These are phyloP conservation scores for Cladorrhinum sp. DNA, from an alignment of 2,329 filamentous ascomycete species.

Conservation along the genomic window DNA sequence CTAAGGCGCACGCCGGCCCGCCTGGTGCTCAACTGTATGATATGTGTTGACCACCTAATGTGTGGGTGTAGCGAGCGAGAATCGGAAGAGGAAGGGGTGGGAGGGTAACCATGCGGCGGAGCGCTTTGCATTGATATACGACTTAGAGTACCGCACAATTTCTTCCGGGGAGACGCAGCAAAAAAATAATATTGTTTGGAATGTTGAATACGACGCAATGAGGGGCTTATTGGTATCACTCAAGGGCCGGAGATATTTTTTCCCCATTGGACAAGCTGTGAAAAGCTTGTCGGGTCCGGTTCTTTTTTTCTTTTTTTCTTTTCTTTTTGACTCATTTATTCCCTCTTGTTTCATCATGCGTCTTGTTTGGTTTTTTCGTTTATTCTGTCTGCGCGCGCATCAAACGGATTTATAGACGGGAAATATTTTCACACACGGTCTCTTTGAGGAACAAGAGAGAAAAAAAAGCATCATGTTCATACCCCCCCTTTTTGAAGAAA, in stretches of 20 bases:
- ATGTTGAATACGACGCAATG: not conserved
- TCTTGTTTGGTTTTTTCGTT: not conserved
- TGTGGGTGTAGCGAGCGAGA: not conserved
- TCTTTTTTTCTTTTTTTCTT: not conserved
- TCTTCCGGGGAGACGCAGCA: not conserved
- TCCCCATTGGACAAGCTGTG: not conserved
- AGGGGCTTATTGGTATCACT: not conserved
- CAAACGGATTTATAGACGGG: slow-evolving; percentile 7
- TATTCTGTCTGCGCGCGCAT: not conserved
- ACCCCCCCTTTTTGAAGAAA: not conserved
- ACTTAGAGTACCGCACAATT: not conserved
- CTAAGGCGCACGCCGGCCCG: slow-evolving; percentile 2
- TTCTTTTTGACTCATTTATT: not conserved
- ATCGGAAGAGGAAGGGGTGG: not conserved
- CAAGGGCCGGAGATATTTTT: not conserved
- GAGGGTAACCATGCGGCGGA: not conserved
- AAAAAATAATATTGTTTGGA: slow-evolving; percentile 1
- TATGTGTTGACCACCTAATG: slow-evolving; percentile 5
- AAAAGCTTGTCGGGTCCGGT: not conserved
- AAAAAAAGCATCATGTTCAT: slow-evolving; percentile 1
- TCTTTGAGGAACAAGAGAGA: not conserved
- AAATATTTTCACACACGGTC: not conserved
- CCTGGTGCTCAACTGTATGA: slow-evolving; percentile 10
- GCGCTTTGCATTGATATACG: not conserved
- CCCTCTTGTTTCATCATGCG: not conserved